Base-by-base conservation (phyloP, 306 rosid genomes). In the Spatholobus suberectus region DNA sequence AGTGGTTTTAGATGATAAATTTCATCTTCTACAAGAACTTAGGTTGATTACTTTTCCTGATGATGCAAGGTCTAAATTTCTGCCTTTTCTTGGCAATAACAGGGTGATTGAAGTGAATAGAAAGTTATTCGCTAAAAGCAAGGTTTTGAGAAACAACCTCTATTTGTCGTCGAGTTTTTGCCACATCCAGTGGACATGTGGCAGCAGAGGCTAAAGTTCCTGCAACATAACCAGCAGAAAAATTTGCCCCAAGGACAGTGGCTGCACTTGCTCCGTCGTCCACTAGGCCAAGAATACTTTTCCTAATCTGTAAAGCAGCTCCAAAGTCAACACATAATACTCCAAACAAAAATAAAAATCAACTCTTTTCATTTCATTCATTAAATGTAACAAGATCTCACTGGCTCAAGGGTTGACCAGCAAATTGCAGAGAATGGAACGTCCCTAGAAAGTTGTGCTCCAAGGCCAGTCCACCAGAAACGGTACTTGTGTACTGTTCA, bases 371-470 rank as follows among this genome's bases (percentile, higher is more conserved):
- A 54, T 44, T 79, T 76, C 70, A 58, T 40, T 59, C 9, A 35
- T 73, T 34, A 74, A 49, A 37, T 70, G 24, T 20, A 78, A 65
- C 47, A 47, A 76, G 37, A 52, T 84, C 90, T 87, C 83, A 96
- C 99, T 14, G 96, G 99, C 87, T 96, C 99, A 62, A 96, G 98
- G 67, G 95, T 91, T 49, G 97, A 81, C 99, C 99, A 96, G 89
- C 98, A 96, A 85, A 96, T 90, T 57, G 96, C 98, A 86, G 99
- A 96, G 83, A 86, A 96, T 49, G 99, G 99, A 86, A 92, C 98
- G 84, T 96, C 99, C 29, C 99, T 93, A 80, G 92, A 84, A 78
- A 96, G 93, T 82, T 94, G 98, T 40, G 98, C 98, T 44, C 99
- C 99, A n/a, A 96, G 94, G 82, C 99, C 99, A 63, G 98, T 92